Evolutionary conservation across 179 eudicot genomes (phyloP).

Genomic region (Camellia oleifera): DNA sequence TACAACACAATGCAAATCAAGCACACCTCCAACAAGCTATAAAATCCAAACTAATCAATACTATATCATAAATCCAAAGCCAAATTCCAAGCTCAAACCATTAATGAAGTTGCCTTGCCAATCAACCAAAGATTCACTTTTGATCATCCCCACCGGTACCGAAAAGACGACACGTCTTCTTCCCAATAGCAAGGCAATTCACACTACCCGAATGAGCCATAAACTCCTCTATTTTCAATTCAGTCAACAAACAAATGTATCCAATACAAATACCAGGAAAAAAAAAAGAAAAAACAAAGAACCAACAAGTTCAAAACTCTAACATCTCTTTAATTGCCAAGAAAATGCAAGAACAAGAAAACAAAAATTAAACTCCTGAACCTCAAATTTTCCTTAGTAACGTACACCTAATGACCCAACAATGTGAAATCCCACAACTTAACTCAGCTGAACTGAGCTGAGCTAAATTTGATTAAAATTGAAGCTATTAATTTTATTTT

Average conservation of each 20-base stretch:
- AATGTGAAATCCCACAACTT: too few species aligned
- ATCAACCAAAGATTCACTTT: constrained; percentile 83
- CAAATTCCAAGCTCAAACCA: constrained; percentile 33
- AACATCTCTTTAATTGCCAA: too few species aligned
- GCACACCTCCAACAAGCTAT: background rate
- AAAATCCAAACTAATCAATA: background rate
- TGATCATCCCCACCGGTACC: constrained; percentile 90
- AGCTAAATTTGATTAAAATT: too few species aligned
- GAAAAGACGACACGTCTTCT: constrained; percentile 44
- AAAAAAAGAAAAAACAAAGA: too few species aligned
- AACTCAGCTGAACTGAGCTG: too few species aligned
- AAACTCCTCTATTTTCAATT: constrained; percentile 55
- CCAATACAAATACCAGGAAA: background rate
- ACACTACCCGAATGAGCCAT: too few species aligned
- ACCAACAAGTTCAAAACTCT: background rate
- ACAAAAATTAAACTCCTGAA: too few species aligned
- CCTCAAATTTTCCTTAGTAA: too few species aligned
- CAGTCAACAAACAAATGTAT: constrained; percentile 46
- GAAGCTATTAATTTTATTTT: too few species aligned
- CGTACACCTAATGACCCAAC: too few species aligned
- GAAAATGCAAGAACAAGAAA: too few species aligned
- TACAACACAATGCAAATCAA: background rate
- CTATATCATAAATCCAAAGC: background rate
- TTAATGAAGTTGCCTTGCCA: constrained; percentile 70
- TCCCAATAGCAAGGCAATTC: too few species aligned